These are phyloP conservation scores for Collybiopsis luxurians DNA, from an alignment of 768 basidiomycete genomes.

Conservation along the genomic window DNA sequence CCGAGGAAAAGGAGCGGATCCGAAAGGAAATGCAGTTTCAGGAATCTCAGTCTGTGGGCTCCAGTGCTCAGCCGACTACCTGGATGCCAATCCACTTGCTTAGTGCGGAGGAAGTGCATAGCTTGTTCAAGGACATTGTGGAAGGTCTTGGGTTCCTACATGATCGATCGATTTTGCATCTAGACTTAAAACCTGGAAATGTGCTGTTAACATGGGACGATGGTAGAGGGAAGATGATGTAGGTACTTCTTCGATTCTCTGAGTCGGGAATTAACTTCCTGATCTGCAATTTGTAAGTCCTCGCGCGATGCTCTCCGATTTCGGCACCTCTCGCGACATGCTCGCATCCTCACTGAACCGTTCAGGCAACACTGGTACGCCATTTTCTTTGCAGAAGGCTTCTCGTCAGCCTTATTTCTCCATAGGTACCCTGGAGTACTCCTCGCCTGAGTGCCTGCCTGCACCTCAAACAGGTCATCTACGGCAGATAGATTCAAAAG, in stretches of 20 bases:
- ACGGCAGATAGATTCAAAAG: slow-evolving; percentile 76
- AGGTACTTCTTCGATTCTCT: slow-evolving; percentile 21
- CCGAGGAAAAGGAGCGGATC: slow-evolving; percentile 61
- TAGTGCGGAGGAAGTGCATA: slow-evolving; percentile 79
- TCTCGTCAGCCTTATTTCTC: not conserved
- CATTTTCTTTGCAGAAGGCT: not conserved
- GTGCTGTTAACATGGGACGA: slow-evolving; percentile 92
- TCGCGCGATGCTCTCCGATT: slow-evolving; percentile 92
- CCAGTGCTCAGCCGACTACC: slow-evolving; percentile 15
- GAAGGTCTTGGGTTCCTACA: slow-evolving; percentile 91
- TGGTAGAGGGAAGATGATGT: slow-evolving; percentile 79
- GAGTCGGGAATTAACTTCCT: not conserved
- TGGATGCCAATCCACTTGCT: slow-evolving; percentile 83
- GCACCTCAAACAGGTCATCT: slow-evolving; percentile 63
- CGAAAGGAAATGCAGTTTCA: slow-evolving; percentile 38
- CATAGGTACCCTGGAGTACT: slow-evolving; percentile 68
- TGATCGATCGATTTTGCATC: slow-evolving; percentile 80
- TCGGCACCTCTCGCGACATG: slow-evolving; percentile 94
- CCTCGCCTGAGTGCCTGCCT: slow-evolving; percentile 84
- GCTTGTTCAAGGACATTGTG: slow-evolving; percentile 80
- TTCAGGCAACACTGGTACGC: slow-evolving; percentile 96
- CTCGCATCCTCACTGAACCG: slow-evolving; percentile 60
- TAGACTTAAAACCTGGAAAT: slow-evolving; percentile 94
- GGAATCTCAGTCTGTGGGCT: slow-evolving; percentile 9
- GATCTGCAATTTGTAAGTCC: slow-evolving; percentile 49